phyloP scores from a whole-genome alignment of 1,139 yeast species.

The Entelexis sorbosivorans region DNA sequence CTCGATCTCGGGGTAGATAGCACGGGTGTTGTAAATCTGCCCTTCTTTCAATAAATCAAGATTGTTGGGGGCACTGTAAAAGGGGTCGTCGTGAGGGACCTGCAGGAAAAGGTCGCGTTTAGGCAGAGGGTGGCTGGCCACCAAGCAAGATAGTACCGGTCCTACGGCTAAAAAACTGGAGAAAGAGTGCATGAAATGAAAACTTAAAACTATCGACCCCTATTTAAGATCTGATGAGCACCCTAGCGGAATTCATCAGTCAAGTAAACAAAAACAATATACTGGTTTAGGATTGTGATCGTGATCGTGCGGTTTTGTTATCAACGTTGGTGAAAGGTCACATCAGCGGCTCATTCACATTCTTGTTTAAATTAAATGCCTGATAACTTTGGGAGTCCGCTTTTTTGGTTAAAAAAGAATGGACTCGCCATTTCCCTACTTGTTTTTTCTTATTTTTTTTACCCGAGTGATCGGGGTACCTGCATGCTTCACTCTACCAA shows the following conservation, averaged over 20 bases:
- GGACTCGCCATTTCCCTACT: too few species aligned
- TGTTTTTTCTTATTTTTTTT: too few species aligned
- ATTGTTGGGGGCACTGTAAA: slow-evolving; percentile 24
- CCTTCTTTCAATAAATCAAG: slow-evolving; percentile 20
- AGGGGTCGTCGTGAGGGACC: slow-evolving; percentile 23
- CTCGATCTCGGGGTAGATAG: slow-evolving; percentile 22
- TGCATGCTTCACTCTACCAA: too few species aligned
- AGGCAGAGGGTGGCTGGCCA: slow-evolving; percentile 2
- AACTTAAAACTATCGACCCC: background rate
- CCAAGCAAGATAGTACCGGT: background rate
- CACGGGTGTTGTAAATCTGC: slow-evolving; percentile 20
- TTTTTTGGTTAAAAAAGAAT: too few species aligned
- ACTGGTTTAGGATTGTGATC: too few species aligned
- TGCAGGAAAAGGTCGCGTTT: slow-evolving; percentile 2
- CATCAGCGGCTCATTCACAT: too few species aligned
- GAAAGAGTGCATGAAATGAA: background rate
- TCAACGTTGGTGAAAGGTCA: too few species aligned
- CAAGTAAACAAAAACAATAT: too few species aligned
- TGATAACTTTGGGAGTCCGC: too few species aligned
- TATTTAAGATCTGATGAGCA: background rate
- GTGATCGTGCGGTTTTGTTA: too few species aligned
- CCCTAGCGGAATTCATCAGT: background rate
- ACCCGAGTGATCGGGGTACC: too few species aligned
- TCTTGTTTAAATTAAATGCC: too few species aligned
- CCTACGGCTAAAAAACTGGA: background rate